Conservation (phyloP, 1,284 basidiomycete species). For the Sporisorium reilianum region DNA sequence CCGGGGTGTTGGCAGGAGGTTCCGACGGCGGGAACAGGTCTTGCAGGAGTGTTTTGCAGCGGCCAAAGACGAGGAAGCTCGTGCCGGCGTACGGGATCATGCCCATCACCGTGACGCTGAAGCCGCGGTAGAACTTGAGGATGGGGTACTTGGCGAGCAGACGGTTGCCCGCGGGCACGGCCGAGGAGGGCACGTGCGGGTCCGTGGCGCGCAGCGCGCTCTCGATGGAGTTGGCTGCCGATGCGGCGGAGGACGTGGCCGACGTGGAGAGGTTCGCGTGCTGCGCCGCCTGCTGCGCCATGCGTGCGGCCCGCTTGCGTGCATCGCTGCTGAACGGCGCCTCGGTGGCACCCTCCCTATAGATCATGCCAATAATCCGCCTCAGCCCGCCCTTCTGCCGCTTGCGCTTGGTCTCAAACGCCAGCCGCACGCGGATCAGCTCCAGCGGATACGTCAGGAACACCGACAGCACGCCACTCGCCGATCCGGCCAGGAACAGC, state of each 20-base stretch:
- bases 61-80: slow-evolving; percentile 79
- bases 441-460: slow-evolving; percentile 95
- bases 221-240: slow-evolving; percentile 30
- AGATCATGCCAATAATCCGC: slow-evolving; percentile 62
- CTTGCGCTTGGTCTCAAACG: slow-evolving; percentile 80
- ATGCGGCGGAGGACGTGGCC: slow-evolving; percentile 30
- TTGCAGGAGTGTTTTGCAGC: slow-evolving; percentile 63
- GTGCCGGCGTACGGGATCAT: slow-evolving; percentile 98
- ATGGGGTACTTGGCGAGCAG: slow-evolving; percentile 59
- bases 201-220: slow-evolving; percentile 33
- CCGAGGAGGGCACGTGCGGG: slow-evolving; percentile 35
- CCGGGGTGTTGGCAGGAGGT: slow-evolving; percentile 13
- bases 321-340: slow-evolving; percentile 65
- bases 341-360: slow-evolving; percentile 63
- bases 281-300: slow-evolving; percentile 71
- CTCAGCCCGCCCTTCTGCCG: slow-evolving; percentile 59
- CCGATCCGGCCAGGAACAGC: slow-evolving; percentile 88
- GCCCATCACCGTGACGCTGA: slow-evolving; percentile 71
- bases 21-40: slow-evolving; percentile 51
- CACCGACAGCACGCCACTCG: slow-evolving; percentile 89
- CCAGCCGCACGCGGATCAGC: slow-evolving; percentile 92
- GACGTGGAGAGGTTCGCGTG: slow-evolving; percentile 49
- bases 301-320: slow-evolving; percentile 72
- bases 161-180: slow-evolving; percentile 29
- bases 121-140: slow-evolving; percentile 95